phyloP scores from a whole-genome alignment of 345 rosid species.

The Populus davidiana region DNA sequence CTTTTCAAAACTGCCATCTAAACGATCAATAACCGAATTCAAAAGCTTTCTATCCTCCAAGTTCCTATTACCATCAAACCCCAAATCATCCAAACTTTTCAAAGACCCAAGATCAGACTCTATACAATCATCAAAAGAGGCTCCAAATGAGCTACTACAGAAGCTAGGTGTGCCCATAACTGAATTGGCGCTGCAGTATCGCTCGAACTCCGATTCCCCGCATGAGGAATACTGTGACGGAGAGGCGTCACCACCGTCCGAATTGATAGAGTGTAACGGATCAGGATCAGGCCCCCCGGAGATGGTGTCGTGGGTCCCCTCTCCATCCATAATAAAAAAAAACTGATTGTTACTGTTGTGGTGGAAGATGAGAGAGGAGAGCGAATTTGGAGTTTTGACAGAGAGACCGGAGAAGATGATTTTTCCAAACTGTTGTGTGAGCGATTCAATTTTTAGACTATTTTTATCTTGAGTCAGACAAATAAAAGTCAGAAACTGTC shows the following conservation, averaged over 20 bases:
- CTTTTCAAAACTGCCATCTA: conserved; percentile 17
- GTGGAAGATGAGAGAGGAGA: neutral
- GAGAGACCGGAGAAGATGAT: too few species aligned
- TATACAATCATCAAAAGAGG: conserved; percentile 46
- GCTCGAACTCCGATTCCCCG: conserved; percentile 78
- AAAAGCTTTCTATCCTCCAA: conserved; percentile 24
- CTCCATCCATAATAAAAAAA: conserved; percentile 64
- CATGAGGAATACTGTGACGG: conserved; percentile 73
- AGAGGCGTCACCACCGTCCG: conserved; percentile 36
- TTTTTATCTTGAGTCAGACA: too few species aligned
- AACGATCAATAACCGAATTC: conserved; percentile 23
- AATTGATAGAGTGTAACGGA: conserved; percentile 35
- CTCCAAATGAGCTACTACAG: conserved; percentile 46
- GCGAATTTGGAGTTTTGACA: too few species aligned
- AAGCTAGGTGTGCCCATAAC: conserved; percentile 72
- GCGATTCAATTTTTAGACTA: too few species aligned
- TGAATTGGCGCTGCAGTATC: conserved; percentile 83
- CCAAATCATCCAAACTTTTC: conserved; percentile 42
- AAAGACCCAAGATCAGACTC: conserved; percentile 67
- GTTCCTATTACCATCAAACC: conserved; percentile 7
- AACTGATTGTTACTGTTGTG: conserved; percentile 24
- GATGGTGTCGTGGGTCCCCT: conserved; percentile 33
- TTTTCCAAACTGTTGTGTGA: too few species aligned
- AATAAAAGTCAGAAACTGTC: too few species aligned
- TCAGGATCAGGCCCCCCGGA: conserved; percentile 45